Percentiles rank a stretch among this genome's conserved stretches.
phyloP scores from a whole-genome alignment of 1,139 yeast species.

The Taiozyma onychis region DNA sequence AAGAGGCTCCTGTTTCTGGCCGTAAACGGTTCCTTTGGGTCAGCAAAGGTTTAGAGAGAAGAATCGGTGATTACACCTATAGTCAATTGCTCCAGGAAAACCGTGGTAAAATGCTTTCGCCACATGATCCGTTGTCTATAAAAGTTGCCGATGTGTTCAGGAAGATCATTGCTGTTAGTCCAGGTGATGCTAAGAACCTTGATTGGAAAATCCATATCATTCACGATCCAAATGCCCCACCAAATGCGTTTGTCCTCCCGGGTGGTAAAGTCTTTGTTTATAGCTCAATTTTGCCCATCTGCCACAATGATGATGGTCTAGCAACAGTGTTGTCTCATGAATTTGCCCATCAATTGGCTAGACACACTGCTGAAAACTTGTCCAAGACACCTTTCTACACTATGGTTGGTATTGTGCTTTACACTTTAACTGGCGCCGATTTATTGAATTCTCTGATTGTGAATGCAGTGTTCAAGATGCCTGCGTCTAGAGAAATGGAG shows the following conservation, averaged over 20 bases:
- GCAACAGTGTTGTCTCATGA: slow-evolving; percentile 95
- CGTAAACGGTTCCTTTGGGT: slow-evolving; percentile 71
- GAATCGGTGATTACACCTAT: slow-evolving; percentile 68
- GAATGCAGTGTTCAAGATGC: slow-evolving; percentile 61
- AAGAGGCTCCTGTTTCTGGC: slow-evolving; percentile 79
- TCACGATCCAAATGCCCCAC: slow-evolving; percentile 63
- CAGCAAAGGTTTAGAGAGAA: slow-evolving; percentile 58
- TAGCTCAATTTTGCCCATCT: slow-evolving; percentile 70
- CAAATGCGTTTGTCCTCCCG: slow-evolving; percentile 94
- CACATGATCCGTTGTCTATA: slow-evolving; percentile 46
- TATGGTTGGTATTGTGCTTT: slow-evolving; percentile 43
- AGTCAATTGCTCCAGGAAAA: slow-evolving; percentile 50
- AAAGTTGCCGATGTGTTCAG: slow-evolving; percentile 57
- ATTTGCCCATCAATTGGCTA: slow-evolving; percentile 87
- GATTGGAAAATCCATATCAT: slow-evolving; percentile 85
- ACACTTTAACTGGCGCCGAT: slow-evolving; percentile 45
- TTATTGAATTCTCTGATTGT: slow-evolving; percentile 51
- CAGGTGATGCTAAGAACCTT: slow-evolving; percentile 32
- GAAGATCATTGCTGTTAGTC: slow-evolving; percentile 56
- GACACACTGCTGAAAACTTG: slow-evolving; percentile 82
- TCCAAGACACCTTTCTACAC: slow-evolving; percentile 58
- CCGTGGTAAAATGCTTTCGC: slow-evolving; percentile 42
- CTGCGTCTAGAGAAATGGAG: slow-evolving; percentile 90
- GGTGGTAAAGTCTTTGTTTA: slow-evolving; percentile 94
- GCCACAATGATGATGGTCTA: slow-evolving; percentile 79